phyloP scores from a whole-genome alignment of 2,329 filamentous ascomycete species.

The Claviceps sp. region DNA sequence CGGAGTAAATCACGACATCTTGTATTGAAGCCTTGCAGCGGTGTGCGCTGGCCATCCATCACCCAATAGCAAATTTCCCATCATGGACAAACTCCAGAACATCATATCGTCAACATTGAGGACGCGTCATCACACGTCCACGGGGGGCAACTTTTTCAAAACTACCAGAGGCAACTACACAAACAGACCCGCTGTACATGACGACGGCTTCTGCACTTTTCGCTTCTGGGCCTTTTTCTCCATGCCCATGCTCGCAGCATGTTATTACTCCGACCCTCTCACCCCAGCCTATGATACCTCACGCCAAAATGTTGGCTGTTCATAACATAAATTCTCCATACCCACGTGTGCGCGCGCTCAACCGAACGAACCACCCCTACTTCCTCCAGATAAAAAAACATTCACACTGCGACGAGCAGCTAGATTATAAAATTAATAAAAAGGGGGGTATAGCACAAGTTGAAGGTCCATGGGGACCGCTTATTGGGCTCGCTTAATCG shows the following conservation, averaged over 20 bases:
- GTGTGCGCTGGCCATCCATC: no score
- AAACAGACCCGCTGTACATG: neutral
- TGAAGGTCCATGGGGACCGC: neutral
- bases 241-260: neutral
- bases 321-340: neutral
- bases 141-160: neutral
- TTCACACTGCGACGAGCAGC: neutral
- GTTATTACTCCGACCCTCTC: neutral
- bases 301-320: neutral
- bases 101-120: no score
- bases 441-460: neutral
- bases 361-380: neutral
- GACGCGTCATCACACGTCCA: neutral
- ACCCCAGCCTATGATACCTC: neutral
- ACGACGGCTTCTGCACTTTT: neutral
- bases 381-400: neutral
- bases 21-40: no score
- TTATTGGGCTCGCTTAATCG: neutral
- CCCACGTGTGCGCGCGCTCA: neutral
- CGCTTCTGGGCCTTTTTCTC: neutral
- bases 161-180: neutral
- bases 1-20: no score
- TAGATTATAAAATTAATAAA: neutral
- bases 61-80: no score
- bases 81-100: no score